Conservation (phyloP, 768 basidiomycete species). For the Cystobasidium ongulense region DNA sequence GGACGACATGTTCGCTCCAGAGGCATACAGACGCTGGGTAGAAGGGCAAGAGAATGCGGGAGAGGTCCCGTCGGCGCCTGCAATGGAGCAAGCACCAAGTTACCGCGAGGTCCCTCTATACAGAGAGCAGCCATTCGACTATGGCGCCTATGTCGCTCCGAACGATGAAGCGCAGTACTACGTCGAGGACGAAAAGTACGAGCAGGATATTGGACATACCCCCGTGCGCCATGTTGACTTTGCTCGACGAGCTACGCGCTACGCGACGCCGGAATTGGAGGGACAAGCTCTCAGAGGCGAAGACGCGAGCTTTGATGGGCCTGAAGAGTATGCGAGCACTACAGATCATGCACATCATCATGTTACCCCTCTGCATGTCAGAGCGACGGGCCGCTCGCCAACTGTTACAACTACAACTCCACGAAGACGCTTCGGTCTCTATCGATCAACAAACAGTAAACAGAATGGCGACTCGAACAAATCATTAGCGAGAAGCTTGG, state of each 20-base stretch:
- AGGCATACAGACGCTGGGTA: conserved; percentile 5
- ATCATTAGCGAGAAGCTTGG: not conserved
- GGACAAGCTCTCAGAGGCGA: not conserved
- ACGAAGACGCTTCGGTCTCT: conserved; percentile 1
- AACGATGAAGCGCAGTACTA: not conserved
- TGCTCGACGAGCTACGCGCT: not conserved
- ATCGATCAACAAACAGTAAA: conserved; percentile 15
- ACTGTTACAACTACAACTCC: not conserved
- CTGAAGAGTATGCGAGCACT: conserved; percentile 13
- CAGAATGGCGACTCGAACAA: conserved; percentile 4
- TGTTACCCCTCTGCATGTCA: not conserved
- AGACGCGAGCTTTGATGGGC: conserved; percentile 21
- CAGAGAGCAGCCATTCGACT: not conserved
- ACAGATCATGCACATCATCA: not conserved
- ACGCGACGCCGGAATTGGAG: conserved; percentile 27
- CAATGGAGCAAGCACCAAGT: conserved; percentile 7
- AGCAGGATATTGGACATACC: not conserved
- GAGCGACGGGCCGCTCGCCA: not conserved
- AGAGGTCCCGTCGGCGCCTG: not conserved
- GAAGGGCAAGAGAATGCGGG: not conserved
- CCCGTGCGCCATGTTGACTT: not conserved
- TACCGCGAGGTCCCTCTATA: conserved; percentile 4
- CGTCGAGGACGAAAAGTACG: conserved; percentile 1
- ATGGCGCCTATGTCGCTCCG: not conserved
- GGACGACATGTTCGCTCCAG: conserved; percentile 3